Percentiles rank a stretch among this genome's conserved stretches.
phyloP scores from a whole-genome alignment of 1,284 basidiomycete genomes.

The Apiotrichum porosum region DNA sequence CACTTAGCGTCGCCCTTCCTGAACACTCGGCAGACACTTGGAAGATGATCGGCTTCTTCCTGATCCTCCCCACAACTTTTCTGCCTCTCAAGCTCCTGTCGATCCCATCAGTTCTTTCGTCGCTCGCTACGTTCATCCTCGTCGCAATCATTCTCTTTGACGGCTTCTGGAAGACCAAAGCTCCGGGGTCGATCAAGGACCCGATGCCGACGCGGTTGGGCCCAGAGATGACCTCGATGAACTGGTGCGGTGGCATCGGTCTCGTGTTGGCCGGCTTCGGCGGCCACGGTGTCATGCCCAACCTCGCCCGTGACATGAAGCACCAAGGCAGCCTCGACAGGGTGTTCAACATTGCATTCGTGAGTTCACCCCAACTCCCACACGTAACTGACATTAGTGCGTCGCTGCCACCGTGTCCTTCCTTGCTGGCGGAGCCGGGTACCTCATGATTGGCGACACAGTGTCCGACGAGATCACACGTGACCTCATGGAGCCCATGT shows the following conservation, averaged over 20 bases:
- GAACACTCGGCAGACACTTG: conserved; percentile 63
- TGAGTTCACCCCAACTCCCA: conserved; percentile 18
- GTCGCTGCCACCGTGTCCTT: conserved; percentile 70
- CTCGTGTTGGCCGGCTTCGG: conserved; percentile 96
- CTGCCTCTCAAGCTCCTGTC: conserved; percentile 78
- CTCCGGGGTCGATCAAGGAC: conserved; percentile 75
- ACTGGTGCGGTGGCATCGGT: conserved; percentile 59
- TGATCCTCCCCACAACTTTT: conserved; percentile 77
- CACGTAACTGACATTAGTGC: neutral
- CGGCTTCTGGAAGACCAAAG: conserved; percentile 69
- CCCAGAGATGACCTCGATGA: conserved; percentile 54
- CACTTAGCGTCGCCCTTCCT: conserved; percentile 67
- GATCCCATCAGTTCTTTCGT: conserved; percentile 77
- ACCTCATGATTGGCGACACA: conserved; percentile 79
- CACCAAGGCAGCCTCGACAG: conserved; percentile 72
- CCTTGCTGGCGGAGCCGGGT: conserved; percentile 77
- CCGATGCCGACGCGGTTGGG: conserved; percentile 66
- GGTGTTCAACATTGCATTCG: conserved; percentile 50
- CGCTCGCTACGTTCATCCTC: conserved; percentile 71
- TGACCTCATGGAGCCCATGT: conserved; percentile 67
- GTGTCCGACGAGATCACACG: conserved; percentile 88
- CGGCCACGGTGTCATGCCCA: conserved; percentile 89
- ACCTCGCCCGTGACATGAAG: conserved; percentile 81
- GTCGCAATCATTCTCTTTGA: conserved; percentile 77
- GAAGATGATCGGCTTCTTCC: conserved; percentile 65